Conservation (phyloP, 345 rosid species). For the Barbarea vulgaris region DNA sequence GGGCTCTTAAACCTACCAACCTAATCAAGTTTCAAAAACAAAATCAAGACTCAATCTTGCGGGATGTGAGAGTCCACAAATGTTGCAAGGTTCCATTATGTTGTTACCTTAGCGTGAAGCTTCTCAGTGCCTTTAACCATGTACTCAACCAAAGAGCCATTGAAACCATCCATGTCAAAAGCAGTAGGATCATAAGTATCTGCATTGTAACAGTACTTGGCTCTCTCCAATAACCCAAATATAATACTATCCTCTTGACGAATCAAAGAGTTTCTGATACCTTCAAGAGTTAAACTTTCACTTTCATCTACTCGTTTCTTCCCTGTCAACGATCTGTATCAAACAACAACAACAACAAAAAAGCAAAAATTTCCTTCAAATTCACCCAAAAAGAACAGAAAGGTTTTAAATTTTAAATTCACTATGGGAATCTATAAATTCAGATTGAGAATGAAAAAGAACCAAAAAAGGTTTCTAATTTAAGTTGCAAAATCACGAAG, state of each 20-base stretch:
- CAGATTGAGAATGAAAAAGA: neutral
- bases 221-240: constrained; percentile 76
- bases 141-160: constrained; percentile 83
- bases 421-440: too few relatives aligned
- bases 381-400: neutral
- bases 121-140: constrained; percentile 81
- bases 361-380: neutral
- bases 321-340: constrained; percentile 48
- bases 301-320: constrained; percentile 72
- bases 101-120: constrained; percentile 78
- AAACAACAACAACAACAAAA: constrained; percentile 25
- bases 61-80: neutral
- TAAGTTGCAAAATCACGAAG: neutral
- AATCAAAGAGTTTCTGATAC: constrained; percentile 73
- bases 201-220: constrained; percentile 79
- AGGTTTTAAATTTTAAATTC: constrained; percentile 19
- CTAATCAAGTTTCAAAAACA: constrained; percentile 40
- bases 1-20: constrained; percentile 90
- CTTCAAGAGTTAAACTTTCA: constrained; percentile 71
- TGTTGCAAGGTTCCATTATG: neutral
- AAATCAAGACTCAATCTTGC: neutral
- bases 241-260: constrained; percentile 95
- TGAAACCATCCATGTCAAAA: constrained; percentile 71
- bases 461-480: constrained; percentile 8
- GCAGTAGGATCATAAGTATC: constrained; percentile 84